Percentiles rank a stretch among this genome's conserved stretches.
Evolutionary conservation across 352 stramenopile species (phyloP).

Genomic region (Synura sp.): DNA sequence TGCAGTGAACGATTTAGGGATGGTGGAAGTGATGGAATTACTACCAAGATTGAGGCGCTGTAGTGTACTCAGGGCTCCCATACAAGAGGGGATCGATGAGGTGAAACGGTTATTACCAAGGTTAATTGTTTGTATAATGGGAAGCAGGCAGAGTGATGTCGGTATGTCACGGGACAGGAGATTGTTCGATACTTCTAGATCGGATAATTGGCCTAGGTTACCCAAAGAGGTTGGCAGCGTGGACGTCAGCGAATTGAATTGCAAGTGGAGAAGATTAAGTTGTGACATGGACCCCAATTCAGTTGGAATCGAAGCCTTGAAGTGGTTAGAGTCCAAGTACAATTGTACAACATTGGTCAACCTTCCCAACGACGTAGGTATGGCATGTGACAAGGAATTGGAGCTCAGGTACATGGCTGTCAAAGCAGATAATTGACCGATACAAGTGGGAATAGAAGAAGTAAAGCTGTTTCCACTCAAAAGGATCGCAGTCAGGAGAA

Average conservation of each 20-base stretch:
- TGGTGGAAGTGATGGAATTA: neutral
- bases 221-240: neutral
- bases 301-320: neutral
- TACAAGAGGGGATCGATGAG: neutral
- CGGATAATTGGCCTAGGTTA: neutral
- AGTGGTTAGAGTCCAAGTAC: too few species aligned
- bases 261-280: neutral
- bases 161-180: neutral
- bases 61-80: neutral
- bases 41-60: neutral
- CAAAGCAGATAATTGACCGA: neutral
- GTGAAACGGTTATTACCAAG: neutral
- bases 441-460: neutral
- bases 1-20: neutral
- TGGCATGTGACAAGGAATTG: neutral
- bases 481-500: too few species aligned
- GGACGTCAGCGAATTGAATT: neutral
- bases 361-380: neutral
- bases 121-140: neutral
- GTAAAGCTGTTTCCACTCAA: slow-evolving; percentile 5
- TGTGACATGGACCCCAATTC: neutral
- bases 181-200: neutral
- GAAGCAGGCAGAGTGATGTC: neutral
- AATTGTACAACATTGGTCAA: too few species aligned
- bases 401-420: neutral